Evolutionary conservation across 2,329 filamentous ascomycete species (phyloP).

Genomic region (Stemphylium beticola): DNA sequence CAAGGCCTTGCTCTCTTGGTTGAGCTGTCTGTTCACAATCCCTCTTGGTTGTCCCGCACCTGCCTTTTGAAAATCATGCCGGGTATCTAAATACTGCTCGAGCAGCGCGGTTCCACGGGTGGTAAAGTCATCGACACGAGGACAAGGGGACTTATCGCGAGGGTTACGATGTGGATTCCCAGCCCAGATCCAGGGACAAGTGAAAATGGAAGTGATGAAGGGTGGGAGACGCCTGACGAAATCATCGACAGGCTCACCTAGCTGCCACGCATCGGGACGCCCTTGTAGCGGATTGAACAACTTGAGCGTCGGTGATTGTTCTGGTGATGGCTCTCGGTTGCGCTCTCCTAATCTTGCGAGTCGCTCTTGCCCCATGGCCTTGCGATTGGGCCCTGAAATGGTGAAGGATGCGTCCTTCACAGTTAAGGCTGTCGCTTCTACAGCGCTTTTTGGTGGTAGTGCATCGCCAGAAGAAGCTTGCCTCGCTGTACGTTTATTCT

Average conservation of each 20-base stretch:
- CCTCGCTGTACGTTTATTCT: background rate
- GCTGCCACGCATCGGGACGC: conserved; percentile 62
- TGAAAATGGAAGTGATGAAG: conserved; percentile 54
- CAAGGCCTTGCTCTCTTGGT: conserved; percentile 51
- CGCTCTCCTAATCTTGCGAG: conserved; percentile 17
- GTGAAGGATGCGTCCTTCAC: conserved; percentile 4
- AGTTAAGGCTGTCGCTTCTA: background rate
- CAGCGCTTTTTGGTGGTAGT: background rate
- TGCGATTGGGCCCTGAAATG: conserved; percentile 11
- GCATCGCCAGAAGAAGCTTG: background rate
- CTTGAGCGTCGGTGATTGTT: conserved; percentile 11
- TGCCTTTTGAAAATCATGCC: conserved; percentile 58
- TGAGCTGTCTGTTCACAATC: conserved; percentile 49
- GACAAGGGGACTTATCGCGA: conserved; percentile 36
- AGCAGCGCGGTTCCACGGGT: conserved; percentile 63
- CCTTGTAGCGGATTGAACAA: conserved; percentile 64
- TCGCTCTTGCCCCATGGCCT: conserved; percentile 23
- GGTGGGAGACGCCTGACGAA: conserved; percentile 75
- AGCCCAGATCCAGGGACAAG: conserved; percentile 74
- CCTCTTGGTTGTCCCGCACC: conserved; percentile 56
- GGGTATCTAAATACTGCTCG: conserved; percentile 54
- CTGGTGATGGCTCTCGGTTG: conserved; percentile 15
- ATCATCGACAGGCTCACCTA: conserved; percentile 65
- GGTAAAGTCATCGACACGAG: conserved; percentile 58
- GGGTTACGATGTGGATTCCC: conserved; percentile 64